Percentiles rank a stretch among this genome's conserved stretches.
Conservation (phyloP, 108 stramenopile genomes). For the Cyclostephanos tholiformis region DNA sequence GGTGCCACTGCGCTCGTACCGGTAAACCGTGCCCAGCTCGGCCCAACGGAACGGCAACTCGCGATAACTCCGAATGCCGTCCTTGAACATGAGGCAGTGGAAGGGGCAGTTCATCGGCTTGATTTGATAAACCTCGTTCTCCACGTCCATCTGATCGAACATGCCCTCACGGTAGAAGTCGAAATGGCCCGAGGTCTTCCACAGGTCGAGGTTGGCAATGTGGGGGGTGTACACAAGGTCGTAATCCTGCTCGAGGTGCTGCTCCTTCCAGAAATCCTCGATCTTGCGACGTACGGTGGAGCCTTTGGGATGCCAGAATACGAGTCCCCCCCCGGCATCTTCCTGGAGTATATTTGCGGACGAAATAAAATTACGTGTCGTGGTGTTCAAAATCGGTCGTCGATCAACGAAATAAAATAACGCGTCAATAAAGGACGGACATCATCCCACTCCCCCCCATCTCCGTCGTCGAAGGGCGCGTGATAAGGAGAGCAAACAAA, state of each 20-base stretch:
- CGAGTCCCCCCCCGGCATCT: conserved; percentile 86
- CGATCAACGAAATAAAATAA: too few species aligned
- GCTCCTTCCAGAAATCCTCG: conserved; percentile 95
- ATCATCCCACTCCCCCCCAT: too few species aligned
- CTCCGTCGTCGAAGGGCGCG: too few species aligned
- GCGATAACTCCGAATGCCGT: conserved; percentile 90
- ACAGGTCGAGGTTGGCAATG: conserved; percentile 95
- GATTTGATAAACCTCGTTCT: conserved; percentile 94
- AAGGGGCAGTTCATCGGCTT: conserved; percentile 99
- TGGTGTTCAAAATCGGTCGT: background rate
- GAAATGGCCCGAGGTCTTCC: conserved; percentile 98
- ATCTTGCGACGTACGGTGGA: conserved; percentile 85
- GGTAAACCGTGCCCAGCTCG: conserved; percentile 96
- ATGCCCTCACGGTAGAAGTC: conserved; percentile 97
- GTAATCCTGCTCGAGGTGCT: conserved; percentile 83
- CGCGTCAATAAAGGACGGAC: too few species aligned
- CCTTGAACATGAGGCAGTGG: conserved; percentile 98
- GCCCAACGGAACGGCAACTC: conserved; percentile 96
- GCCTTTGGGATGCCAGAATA: conserved; percentile 96
- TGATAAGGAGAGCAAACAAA: too few species aligned
- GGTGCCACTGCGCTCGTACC: conserved; percentile 95
- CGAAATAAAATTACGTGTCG: background rate
- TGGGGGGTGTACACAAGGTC: conserved; percentile 97
- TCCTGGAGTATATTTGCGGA: conserved; percentile 38
- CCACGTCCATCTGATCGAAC: conserved; percentile 99